A percentile compares a stretch with the other conserved stretches of the same genome.
Evolutionary conservation across 495 filamentous ascomycete species (phyloP).

Genomic region (Amorphotheca resinae): DNA sequence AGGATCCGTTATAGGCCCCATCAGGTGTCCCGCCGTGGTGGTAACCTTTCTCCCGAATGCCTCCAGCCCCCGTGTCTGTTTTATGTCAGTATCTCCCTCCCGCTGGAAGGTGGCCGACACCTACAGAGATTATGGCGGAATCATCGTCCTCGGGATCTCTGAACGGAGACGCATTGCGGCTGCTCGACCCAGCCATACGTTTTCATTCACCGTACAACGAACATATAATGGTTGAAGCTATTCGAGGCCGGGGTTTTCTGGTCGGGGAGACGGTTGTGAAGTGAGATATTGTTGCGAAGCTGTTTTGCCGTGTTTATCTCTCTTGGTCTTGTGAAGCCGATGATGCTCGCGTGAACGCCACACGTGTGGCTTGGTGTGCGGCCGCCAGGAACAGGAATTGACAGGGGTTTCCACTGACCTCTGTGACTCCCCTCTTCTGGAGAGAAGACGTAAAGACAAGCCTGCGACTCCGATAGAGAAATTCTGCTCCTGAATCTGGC

Average conservation of each 20-base stretch:
- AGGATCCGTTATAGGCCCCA: conserved; percentile 53
- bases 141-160: conserved; percentile 26
- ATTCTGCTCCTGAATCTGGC: too few species aligned
- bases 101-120: background rate
- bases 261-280: background rate
- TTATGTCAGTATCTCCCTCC: background rate
- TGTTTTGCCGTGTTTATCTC: conserved; percentile 11
- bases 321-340: conserved; percentile 18
- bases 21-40: conserved; percentile 81
- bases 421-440: too few species aligned
- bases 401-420: too few species aligned
- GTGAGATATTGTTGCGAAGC: background rate
- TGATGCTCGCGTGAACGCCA: conserved; percentile 10
- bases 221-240: conserved; percentile 12
- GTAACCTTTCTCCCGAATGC: conserved; percentile 92
- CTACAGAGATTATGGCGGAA: conserved; percentile 40
- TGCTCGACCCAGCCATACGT: conserved; percentile 42
- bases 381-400: too few species aligned
- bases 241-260: background rate
- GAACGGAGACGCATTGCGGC: conserved; percentile 36
- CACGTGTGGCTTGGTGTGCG: conserved; percentile 3
- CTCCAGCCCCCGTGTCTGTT: conserved; percentile 75
- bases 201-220: conserved; percentile 15
- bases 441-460: too few species aligned
- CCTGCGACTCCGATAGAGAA: too few species aligned